Percentiles rank a stretch among this genome's conserved stretches.
Evolutionary conservation across 176 grass and related monocot genomes (phyloP).

Genomic region (Bothriochloa decipiens): DNA sequence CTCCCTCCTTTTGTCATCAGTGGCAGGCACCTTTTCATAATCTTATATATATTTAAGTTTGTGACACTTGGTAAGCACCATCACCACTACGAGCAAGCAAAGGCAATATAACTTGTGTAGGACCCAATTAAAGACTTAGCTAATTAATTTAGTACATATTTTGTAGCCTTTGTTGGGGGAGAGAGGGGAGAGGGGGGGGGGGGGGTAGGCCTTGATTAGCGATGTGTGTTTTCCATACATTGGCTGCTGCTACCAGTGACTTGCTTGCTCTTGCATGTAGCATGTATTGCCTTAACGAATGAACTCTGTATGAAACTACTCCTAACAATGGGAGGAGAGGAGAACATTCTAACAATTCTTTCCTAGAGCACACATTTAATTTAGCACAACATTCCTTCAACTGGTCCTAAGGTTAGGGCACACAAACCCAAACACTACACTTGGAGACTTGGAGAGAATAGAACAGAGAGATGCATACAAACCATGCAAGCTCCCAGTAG

Average conservation of each 20-base stretch:
- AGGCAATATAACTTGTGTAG: slow-evolving; percentile 18
- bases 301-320: slow-evolving; percentile 41
- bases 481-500: slow-evolving; percentile 9
- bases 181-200: too few relatives aligned
- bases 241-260: not conserved
- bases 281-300: slow-evolving; percentile 33
- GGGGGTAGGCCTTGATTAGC: not conserved
- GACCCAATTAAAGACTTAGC: slow-evolving; percentile 18
- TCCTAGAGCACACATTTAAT: slow-evolving; percentile 12
- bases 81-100: slow-evolving; percentile 47
- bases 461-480: slow-evolving; percentile 33
- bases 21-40: slow-evolving; percentile 61
- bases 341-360: slow-evolving; percentile 53
- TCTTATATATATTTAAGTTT: slow-evolving; percentile 39
- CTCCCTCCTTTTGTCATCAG: slow-evolving; percentile 42
- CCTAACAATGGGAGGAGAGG: slow-evolving; percentile 2
- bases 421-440: slow-evolving; percentile 56
- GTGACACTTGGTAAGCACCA: slow-evolving; percentile 40
- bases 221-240: not conserved
- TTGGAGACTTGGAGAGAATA: slow-evolving; percentile 24
- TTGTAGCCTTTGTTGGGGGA: too few relatives aligned
- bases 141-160: too few relatives aligned
- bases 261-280: not conserved
- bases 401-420: slow-evolving; percentile 54
- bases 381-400: slow-evolving; percentile 50